A percentile compares a stretch with the other conserved stretches of the same genome.
Conservation (phyloP, 345 rosid genomes). For the Gossypioides kirkii region DNA sequence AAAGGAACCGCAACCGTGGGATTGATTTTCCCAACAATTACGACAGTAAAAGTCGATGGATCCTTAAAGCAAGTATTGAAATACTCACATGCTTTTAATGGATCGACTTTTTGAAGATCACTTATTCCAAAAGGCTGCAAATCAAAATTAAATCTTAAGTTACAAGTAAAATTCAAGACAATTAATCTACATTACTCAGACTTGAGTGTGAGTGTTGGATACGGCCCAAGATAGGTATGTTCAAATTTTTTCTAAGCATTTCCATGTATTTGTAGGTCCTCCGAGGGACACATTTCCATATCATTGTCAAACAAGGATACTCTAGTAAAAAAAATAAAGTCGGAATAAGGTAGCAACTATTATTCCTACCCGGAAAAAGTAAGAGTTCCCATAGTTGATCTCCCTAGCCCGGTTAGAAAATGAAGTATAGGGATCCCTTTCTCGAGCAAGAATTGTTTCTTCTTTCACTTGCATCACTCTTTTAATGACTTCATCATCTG, state of each 20-base stretch:
- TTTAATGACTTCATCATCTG: constrained; percentile 81
- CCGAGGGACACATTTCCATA: background rate
- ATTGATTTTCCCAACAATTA: constrained; percentile 81
- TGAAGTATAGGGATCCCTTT: constrained; percentile 87
- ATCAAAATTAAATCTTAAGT: constrained; percentile 13
- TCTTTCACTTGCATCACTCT: constrained; percentile 91
- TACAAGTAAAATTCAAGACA: constrained; percentile 8
- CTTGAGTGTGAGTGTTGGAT: background rate
- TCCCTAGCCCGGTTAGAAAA: constrained; percentile 79
- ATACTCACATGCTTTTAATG: constrained; percentile 83
- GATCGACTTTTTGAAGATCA: constrained; percentile 75
- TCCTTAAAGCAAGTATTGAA: constrained; percentile 83
- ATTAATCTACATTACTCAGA: background rate
- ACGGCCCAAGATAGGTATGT: background rate
- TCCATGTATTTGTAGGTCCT: background rate
- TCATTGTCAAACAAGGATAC: background rate
- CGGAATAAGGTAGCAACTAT: background rate
- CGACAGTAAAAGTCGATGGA: constrained; percentile 86
- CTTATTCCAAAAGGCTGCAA: constrained; percentile 69
- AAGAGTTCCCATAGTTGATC: constrained; percentile 87
- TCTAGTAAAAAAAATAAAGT: background rate
- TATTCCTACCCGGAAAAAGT: constrained; percentile 67
- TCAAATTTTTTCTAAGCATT: background rate
- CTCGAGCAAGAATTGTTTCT: constrained; percentile 84
- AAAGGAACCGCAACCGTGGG: constrained; percentile 65